phyloP scores from a whole-genome alignment of 371 early-diverging fungal genomes.

The Actinomucor elegans region DNA sequence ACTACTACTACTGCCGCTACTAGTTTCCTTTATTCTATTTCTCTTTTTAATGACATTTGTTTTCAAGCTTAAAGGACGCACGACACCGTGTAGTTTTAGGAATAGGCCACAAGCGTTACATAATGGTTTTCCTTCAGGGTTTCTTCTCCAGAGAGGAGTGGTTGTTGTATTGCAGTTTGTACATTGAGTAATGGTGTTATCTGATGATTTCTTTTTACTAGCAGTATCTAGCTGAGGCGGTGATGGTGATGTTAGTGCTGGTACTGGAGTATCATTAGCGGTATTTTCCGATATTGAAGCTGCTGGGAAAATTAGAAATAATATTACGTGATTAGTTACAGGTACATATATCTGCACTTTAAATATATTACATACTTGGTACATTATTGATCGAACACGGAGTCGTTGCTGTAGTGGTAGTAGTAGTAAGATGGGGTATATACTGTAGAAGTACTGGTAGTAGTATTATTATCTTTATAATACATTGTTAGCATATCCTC shows the following conservation, averaged over 20 bases:
- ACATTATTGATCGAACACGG: too few species aligned
- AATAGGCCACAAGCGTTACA: conserved; percentile 35
- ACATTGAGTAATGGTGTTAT: conserved; percentile 18
- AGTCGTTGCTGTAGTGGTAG: not conserved
- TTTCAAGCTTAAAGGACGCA: conserved; percentile 30
- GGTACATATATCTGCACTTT: not conserved
- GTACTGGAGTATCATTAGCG: conserved; percentile 7
- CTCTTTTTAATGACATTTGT: conserved; percentile 31
- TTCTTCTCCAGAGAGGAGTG: conserved; percentile 33
- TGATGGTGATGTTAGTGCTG: not conserved
- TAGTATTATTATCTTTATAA: conserved; percentile 7
- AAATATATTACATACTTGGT: too few species aligned
- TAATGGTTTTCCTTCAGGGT: conserved; percentile 28
- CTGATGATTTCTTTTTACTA: not conserved
- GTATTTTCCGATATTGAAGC: conserved; percentile 11
- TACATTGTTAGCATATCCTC: conserved; percentile 29
- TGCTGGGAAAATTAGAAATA: conserved; percentile 15
- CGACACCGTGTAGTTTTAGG: conserved; percentile 27
- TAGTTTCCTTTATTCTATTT: conserved; percentile 11
- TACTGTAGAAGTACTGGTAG: not conserved
- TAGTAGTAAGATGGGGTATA: not conserved
- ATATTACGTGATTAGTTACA: conserved; percentile 11
- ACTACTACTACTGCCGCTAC: not conserved
- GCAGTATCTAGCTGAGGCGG: not conserved
- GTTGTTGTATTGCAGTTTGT: conserved; percentile 27